These are phyloP conservation scores for Melaleuca quinquenervia DNA, from an alignment of 345 rosid species.

Conservation along the genomic window DNA sequence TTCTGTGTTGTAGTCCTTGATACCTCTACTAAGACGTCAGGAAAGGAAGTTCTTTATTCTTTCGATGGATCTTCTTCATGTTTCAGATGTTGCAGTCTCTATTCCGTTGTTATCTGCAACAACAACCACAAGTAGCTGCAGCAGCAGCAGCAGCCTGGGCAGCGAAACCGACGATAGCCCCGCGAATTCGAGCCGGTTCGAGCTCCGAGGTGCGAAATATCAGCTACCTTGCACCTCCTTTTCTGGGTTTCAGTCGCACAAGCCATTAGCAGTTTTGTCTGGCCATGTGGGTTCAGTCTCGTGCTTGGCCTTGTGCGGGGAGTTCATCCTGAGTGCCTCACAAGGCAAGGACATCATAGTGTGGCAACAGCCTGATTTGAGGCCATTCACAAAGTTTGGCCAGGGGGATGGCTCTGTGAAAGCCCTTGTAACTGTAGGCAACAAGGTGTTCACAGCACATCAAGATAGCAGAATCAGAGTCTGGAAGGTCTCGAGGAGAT, in stretches of 20 bases:
- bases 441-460: conserved; percentile 76
- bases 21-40: neutral
- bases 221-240: conserved; percentile 13
- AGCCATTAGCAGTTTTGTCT: conserved; percentile 62
- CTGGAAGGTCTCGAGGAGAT: conserved; percentile 72
- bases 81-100: conserved; percentile 21
- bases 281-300: conserved; percentile 85
- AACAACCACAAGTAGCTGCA: conserved; percentile 12
- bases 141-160: conserved; percentile 19
- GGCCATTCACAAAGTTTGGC: conserved; percentile 79
- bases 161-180: conserved; percentile 50
- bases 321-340: conserved; percentile 82
- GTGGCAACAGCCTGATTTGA: conserved; percentile 97
- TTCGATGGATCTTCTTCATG: neutral
- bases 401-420: conserved; percentile 89
- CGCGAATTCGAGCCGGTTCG: conserved; percentile 23
- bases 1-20: neutral
- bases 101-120: conserved; percentile 45
- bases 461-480: conserved; percentile 87
- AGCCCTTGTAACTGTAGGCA: conserved; percentile 57
- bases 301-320: conserved; percentile 78
- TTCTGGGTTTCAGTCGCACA: conserved; percentile 23
- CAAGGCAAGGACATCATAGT: conserved; percentile 93
- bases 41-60: neutral
- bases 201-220: conserved; percentile 10